Percentiles rank a stretch among this genome's conserved stretches.
These are phyloP conservation scores for Sphagnum tenellum DNA, from an alignment of 225 moss, liverwort and hornwort genomes.

Conservation along the genomic window DNA sequence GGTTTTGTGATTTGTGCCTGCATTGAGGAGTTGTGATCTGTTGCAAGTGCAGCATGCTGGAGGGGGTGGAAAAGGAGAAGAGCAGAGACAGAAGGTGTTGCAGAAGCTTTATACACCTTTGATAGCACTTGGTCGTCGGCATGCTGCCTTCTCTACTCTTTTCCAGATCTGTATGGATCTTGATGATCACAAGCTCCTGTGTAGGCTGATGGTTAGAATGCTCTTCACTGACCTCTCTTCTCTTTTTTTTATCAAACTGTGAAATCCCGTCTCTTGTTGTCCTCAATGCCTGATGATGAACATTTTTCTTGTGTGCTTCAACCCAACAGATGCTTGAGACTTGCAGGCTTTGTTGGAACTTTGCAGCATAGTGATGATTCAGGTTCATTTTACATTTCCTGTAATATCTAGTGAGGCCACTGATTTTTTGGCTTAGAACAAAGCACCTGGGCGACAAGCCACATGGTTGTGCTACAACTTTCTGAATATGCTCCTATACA, in stretches of 20 bases:
- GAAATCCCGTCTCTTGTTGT: too few species aligned
- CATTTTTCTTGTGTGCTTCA: too few species aligned
- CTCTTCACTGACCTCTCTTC: background rate
- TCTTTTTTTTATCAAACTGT: background rate
- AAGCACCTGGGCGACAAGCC: too few species aligned
- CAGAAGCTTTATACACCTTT: conserved; percentile 72
- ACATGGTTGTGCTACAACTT: too few species aligned
- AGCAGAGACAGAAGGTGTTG: conserved; percentile 42
- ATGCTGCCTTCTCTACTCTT: conserved; percentile 88
- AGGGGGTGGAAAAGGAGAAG: conserved; percentile 47
- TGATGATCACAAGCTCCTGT: conserved; percentile 72
- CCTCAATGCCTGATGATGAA: too few species aligned
- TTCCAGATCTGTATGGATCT: conserved; percentile 88
- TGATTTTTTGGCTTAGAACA: too few species aligned
- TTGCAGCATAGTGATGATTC: too few species aligned
- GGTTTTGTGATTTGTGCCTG: background rate
- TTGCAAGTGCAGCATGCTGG: conserved; percentile 36
- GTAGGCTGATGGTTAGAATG: conserved; percentile 62
- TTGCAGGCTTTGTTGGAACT: too few species aligned
- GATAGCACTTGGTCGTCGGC: conserved; percentile 71
- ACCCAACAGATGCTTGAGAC: too few species aligned
- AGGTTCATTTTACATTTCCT: too few species aligned
- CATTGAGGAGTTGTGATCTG: background rate
- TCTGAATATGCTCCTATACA: too few species aligned
- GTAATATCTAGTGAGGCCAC: too few species aligned